Conservation (phyloP, 495 filamentous ascomycete genomes). For the Hypoxylon lenormandii region DNA sequence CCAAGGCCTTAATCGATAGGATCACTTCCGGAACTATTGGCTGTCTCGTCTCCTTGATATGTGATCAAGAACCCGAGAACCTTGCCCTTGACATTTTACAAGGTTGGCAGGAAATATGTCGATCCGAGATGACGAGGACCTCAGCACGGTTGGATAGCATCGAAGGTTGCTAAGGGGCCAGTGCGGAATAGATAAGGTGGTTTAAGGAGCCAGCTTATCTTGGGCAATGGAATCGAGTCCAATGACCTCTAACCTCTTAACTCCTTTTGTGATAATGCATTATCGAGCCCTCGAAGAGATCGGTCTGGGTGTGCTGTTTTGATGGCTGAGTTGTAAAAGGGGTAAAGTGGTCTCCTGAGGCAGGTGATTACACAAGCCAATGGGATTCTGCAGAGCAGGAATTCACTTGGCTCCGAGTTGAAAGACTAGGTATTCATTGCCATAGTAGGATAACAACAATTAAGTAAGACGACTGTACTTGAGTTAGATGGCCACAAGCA, state of each 20-base stretch:
- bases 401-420: too few species aligned
- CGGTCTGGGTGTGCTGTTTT: background rate
- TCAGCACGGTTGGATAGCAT: background rate
- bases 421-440: too few species aligned
- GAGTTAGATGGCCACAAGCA: too few species aligned
- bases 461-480: too few species aligned
- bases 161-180: background rate
- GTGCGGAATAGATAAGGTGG: slow-evolving; percentile 1
- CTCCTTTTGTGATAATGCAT: background rate
- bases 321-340: background rate
- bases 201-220: background rate
- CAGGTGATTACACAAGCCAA: too few species aligned
- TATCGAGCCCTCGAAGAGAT: background rate
- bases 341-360: too few species aligned
- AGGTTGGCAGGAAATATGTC: slow-evolving; percentile 40
- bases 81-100: slow-evolving; percentile 13
- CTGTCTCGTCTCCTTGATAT: slow-evolving; percentile 14
- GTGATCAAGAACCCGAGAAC: slow-evolving; percentile 1
- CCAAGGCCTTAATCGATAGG: too few species aligned
- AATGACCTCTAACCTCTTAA: background rate
- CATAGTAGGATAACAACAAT: too few species aligned
- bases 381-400: too few species aligned
- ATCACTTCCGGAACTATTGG: slow-evolving; percentile 6
- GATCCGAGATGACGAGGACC: slow-evolving; percentile 50
- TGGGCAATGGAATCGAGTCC: background rate